Conservation (phyloP, 2,329 filamentous ascomycete genomes). For the Lasiodiplodia citricola region DNA sequence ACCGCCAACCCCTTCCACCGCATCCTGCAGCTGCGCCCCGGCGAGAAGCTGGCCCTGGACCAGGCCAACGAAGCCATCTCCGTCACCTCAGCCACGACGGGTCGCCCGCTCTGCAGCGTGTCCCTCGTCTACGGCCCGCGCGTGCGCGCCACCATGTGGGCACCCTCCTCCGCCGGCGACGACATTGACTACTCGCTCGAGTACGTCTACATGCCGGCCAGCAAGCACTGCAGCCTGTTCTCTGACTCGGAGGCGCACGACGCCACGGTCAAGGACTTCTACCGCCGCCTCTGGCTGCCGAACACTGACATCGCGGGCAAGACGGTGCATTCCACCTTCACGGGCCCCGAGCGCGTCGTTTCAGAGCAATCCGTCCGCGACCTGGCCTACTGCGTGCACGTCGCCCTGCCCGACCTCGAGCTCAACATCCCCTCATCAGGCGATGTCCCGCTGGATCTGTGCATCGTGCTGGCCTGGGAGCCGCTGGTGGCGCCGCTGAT, state of each 20-base stretch:
- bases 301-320: not conserved
- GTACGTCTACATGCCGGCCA: not conserved
- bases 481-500: constrained; percentile 30
- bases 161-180: not conserved
- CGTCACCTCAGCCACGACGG: not conserved
- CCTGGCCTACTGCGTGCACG: not conserved
- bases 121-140: not conserved
- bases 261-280: not conserved
- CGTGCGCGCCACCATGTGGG: not conserved
- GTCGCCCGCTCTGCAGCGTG: not conserved
- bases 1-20: not conserved
- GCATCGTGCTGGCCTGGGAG: constrained; percentile 49
- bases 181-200: not conserved
- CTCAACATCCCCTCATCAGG: not conserved
- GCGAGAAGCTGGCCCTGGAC: not conserved
- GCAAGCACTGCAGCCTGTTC: constrained; percentile 4
- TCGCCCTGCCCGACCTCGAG: not conserved
- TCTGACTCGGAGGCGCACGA: not conserved
- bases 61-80: not conserved
- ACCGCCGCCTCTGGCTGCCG: not conserved
- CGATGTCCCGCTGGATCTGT: constrained; percentile 34
- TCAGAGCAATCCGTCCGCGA: not conserved
- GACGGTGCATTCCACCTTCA: not conserved
- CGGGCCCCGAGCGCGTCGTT: not conserved
- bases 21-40: not conserved